phyloP scores from a whole-genome alignment of 1,139 yeast species.

The Protomyces macrosporus region DNA sequence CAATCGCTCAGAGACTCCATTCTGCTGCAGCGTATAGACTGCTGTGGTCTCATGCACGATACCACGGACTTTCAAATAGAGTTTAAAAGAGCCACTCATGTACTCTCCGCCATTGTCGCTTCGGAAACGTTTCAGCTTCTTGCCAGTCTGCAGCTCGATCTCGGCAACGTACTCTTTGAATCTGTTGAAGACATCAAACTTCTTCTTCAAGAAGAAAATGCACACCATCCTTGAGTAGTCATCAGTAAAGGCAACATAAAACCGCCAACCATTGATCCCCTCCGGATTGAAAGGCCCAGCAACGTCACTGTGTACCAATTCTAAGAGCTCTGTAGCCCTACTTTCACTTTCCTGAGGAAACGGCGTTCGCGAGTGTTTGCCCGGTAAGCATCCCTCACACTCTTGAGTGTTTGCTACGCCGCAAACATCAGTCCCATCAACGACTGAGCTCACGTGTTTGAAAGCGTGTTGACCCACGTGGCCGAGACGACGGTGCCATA shows the following conservation, averaged over 20 bases:
- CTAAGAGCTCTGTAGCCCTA: background rate
- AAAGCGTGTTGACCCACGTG: background rate
- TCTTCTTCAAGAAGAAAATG: background rate
- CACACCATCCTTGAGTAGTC: background rate
- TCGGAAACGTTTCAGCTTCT: too few species aligned
- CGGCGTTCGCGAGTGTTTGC: background rate
- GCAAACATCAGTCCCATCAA: too few species aligned
- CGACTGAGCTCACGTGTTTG: too few species aligned
- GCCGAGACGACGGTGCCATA: background rate
- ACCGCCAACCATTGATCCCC: background rate
- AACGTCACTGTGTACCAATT: background rate
- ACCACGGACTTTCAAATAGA: too few species aligned
- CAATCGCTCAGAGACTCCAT: slow-evolving; percentile 27
- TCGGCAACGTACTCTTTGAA: too few species aligned
- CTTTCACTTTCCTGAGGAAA: background rate
- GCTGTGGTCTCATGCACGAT: too few species aligned
- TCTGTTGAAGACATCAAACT: background rate
- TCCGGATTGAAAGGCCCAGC: background rate
- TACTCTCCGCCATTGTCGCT: too few species aligned
- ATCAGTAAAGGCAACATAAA: background rate
- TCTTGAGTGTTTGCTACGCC: background rate
- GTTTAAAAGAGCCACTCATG: too few species aligned
- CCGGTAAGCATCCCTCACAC: background rate
- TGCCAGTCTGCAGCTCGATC: too few species aligned
- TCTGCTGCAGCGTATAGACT: slow-evolving; percentile 25